Percentiles rank a stretch among this genome's conserved stretches.
These are phyloP conservation scores for Yamadazyma jaroonii DNA, from an alignment of 1,139 yeast species.

Conservation along the genomic window DNA sequence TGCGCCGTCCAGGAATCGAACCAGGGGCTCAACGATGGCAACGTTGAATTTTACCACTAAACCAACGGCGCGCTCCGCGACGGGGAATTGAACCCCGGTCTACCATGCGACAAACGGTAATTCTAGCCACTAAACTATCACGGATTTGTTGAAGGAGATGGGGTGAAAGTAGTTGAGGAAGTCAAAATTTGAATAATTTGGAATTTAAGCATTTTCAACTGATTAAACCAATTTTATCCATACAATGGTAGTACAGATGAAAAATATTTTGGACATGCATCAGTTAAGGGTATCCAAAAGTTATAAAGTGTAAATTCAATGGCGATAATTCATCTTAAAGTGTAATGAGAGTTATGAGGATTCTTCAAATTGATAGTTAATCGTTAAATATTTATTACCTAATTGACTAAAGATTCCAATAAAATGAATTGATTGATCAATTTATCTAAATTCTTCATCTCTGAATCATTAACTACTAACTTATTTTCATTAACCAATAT, in stretches of 20 bases:
- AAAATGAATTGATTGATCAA: constrained; percentile 57
- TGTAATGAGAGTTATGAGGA: background rate
- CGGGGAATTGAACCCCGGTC: constrained; percentile 53
- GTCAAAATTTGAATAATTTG: too few species aligned
- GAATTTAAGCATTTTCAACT: too few species aligned
- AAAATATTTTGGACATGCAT: too few species aligned
- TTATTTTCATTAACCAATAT: constrained; percentile 35
- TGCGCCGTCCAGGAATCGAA: constrained; percentile 16
- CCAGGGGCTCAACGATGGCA: constrained; percentile 17
- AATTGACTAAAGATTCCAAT: constrained; percentile 50
- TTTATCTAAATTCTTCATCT: constrained; percentile 38
- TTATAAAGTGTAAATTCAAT: too few species aligned
- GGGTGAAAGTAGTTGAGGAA: too few species aligned
- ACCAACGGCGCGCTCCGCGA: constrained; percentile 34
- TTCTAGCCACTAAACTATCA: constrained; percentile 47
- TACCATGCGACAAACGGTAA: constrained; percentile 48
- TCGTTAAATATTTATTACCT: too few species aligned
- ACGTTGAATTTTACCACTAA: constrained; percentile 17
- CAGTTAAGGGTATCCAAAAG: too few species aligned
- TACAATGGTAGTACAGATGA: too few species aligned
- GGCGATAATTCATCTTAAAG: too few species aligned
- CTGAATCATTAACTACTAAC: constrained; percentile 13
- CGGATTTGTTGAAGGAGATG: background rate
- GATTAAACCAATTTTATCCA: too few species aligned
- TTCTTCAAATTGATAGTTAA: too few species aligned